Base-by-base conservation (phyloP, 495 filamentous ascomycete species). In the Aspergillus avenaceus region DNA sequence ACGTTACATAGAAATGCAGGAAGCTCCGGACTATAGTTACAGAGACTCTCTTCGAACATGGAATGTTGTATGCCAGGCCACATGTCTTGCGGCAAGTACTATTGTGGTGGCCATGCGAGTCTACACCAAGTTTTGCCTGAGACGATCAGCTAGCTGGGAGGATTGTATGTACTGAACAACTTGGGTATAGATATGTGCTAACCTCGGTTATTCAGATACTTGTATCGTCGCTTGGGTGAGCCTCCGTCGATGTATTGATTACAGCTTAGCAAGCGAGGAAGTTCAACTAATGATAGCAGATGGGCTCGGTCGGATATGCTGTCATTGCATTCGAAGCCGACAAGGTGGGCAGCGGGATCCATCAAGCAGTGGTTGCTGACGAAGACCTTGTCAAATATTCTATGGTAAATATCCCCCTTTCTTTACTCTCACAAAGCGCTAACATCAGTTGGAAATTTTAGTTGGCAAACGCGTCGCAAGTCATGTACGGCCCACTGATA, bases 401-500 rank as follows among this genome's bases (percentile, higher is more conserved):
- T 8, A 60, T 53, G 36, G 57, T 60, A 36, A 28, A 22, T 19
- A 22, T 6, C 0, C n/a, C 23, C 18, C 14, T 19, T n/a, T n/a
- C n/a, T n/a, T n/a, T n/a, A n/a, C n/a, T n/a, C n/a, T n/a, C n/a
- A 18, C 9, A 29, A 37, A 54, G 23, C 3, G 19, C 32, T n/a
- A 9, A 9, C n/a, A 41, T 49, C 53, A 32, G 7, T 29, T 19
- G 18, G 21, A 32, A 12, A 9, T 22, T 26, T 5, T 26, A 71
- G 65, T 62, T 69, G 55, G 65, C 67, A 13, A 70, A 72, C 37
- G 56, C 61, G 3, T 47, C 59, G 8, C 60, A 65, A 7, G 64
- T 74, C 26, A 27, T 54, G 1, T 76, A 74, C 38, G 65, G 61
- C 1, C 58, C 66, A n/a, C 51, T 62, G 5, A 71, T 74, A 2